Conservation (phyloP, 176 grass and related monocot genomes). For the Saccharum spontaneum region DNA sequence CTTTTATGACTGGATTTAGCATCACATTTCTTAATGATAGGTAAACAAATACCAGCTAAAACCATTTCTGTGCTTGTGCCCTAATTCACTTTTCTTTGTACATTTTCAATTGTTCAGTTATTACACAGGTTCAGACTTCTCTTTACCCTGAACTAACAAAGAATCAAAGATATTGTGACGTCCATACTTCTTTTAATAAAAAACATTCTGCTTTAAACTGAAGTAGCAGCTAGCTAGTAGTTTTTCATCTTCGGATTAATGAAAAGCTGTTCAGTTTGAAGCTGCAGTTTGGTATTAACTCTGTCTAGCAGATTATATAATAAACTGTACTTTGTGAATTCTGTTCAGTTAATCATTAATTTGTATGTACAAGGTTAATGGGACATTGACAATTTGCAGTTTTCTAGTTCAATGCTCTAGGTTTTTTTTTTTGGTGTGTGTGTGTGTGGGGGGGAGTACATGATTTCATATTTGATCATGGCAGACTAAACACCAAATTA, state of each 20-base stretch:
- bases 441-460: too few species aligned
- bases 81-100: background rate
- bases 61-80: background rate
- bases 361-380: background rate
- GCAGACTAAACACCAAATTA: background rate
- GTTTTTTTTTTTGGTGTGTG: background rate
- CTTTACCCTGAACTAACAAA: slow-evolving; percentile 24
- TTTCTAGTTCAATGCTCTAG: background rate
- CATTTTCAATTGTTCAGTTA: background rate
- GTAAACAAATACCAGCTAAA: slow-evolving; percentile 24
- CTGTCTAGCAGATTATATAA: background rate
- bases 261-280: background rate
- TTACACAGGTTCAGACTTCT: background rate
- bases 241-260: background rate
- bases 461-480: background rate
- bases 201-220: background rate
- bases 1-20: slow-evolving; percentile 80
- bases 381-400: background rate
- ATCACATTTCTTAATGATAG: slow-evolving; percentile 95
- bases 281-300: background rate
- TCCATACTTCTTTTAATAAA: background rate
- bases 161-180: background rate
- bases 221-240: background rate
- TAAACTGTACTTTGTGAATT: background rate
- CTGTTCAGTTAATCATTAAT: background rate